Evolutionary conservation across 225 moss, liverwort and hornwort species (phyloP), one percentile per base, ranked within the genome.

Genomic region (Pseudisothecium myosuroides): DNA sequence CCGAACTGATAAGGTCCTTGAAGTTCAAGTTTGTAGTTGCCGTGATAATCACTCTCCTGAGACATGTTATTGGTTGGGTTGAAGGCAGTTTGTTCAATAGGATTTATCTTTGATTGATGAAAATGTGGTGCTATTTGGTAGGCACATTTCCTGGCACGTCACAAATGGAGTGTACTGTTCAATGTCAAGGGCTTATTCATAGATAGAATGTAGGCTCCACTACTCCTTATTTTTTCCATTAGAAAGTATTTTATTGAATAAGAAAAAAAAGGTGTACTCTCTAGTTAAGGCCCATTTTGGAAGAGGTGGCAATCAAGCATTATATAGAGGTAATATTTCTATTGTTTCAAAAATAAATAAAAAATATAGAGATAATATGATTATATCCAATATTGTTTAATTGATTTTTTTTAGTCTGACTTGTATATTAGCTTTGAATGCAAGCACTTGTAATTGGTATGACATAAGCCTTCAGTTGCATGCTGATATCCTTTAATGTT

Each of bases 121-220:
- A 14, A 71, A 26, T 41, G 23, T 26, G 7, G 14, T 0, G 3
- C 4, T 41, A 26, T 27, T 14, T 43, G 1, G 41, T n/a, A n/a
- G 5, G 5, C 26, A 27, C 15, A 72, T 72, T 71, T 41, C 8
- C 1, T 71, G 1, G 0, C 0, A 41, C 0, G 15, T 14, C 3
- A 71, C 3, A 26, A 26, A 24, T 41, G 23, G 27, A 26, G 27
- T 43, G 1, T 71, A 2, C 9, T 14, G 16, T 3, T 3, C 5
- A 43, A 72, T 72, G 43, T 43, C n/a, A 69, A 69, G 24, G 24
- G 8, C 15, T 72, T 16, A 15, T 41, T 26, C 8, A 41, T 71
- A 0, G 7, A 41, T 41, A 27, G 15, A 71, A 71, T 1, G 15
- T 41, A 43, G 26, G 27, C 15, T 41, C 15, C 5, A 15, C 3